Evolutionary conservation across 495 filamentous ascomycete species (phyloP), one percentile per base, ranked within the genome.

Genomic region (Neurospora sp.): DNA sequence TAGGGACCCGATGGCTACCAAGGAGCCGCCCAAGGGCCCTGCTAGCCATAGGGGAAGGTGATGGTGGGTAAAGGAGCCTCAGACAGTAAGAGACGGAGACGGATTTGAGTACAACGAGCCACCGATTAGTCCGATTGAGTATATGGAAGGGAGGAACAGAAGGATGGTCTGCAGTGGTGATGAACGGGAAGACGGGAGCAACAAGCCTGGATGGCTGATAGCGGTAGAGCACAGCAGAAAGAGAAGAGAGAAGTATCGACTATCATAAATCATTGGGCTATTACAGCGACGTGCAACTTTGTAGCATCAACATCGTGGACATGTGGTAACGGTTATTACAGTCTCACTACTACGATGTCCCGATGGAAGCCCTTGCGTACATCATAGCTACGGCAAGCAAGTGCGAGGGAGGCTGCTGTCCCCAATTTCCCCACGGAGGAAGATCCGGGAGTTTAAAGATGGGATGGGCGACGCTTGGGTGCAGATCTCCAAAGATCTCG

Each of bases 1-100:
- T 70, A 82, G 87, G 71, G 86, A 88, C 76, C 76, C 79, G 18
- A 75, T 75, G 59, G 74, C 73, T 5, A 20, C 71, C 39, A 81
- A 81, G 77, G 81, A 82, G 71, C 83, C 83, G 38, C 82, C 85
- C 18, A 87, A 86, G 79, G 85, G 85, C 8, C 83, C 84, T 5
- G 81, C 79, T 77, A 46, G 83, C 86, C 41, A 88, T 66, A 76
- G 81, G 72, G 75, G 75, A 44, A 80, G 83, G 75, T 85, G 81
- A 83, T 79, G 66, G 69, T 39, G 46, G 69, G 74, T 23, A 72
- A 70, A 76, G 69, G 76, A n/a, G 18, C 6, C 42, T 20, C 42
- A 3, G 4, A 46, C n/a, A 23, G 23, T 16, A 62, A 35, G 54
- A 35, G 31, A 4, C 1, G 7, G 7, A 14, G 0, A 18, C 35